Conservation (phyloP, 306 rosid species). For the Acacia acuminata region DNA sequence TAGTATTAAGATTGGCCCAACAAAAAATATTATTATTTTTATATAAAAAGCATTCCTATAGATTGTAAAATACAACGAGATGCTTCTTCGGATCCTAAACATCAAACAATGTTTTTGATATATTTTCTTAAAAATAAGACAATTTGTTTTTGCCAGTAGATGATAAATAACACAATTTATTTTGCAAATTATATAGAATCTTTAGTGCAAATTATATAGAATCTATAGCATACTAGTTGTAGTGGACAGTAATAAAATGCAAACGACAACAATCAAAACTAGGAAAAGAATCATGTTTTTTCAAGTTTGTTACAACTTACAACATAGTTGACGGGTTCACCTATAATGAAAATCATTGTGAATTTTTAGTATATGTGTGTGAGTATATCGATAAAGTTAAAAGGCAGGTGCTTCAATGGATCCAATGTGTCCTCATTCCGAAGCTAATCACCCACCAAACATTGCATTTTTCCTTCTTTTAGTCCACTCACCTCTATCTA, state of each 20-base stretch:
- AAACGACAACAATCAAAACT: too few species aligned
- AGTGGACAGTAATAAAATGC: too few species aligned
- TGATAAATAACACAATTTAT: background rate
- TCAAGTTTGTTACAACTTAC: too few species aligned
- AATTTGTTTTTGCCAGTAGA: background rate
- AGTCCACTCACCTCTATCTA: background rate
- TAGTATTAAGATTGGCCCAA: background rate
- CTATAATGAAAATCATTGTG: constrained; percentile 15
- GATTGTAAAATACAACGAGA: background rate
- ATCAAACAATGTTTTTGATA: background rate
- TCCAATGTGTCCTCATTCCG: constrained; percentile 19
- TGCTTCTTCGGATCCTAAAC: background rate
- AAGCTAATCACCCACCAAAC: constrained; percentile 33
- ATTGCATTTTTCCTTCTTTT: constrained; percentile 4
- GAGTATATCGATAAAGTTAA: constrained; percentile 25
- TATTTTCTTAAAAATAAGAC: background rate
- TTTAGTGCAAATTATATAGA: too few species aligned
- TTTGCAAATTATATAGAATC: too few species aligned
- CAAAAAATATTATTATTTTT: background rate
- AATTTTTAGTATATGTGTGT: background rate
- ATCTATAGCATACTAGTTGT: too few species aligned
- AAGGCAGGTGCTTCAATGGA: constrained; percentile 6
- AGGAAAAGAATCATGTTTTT: too few species aligned
- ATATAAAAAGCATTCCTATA: background rate
- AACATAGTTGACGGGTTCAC: constrained; percentile 26